A percentile compares a stretch with the other conserved stretches of the same genome.
phyloP scores from a whole-genome alignment of 2,329 filamentous ascomycete species.

The Mycosphaerella arachidis region DNA sequence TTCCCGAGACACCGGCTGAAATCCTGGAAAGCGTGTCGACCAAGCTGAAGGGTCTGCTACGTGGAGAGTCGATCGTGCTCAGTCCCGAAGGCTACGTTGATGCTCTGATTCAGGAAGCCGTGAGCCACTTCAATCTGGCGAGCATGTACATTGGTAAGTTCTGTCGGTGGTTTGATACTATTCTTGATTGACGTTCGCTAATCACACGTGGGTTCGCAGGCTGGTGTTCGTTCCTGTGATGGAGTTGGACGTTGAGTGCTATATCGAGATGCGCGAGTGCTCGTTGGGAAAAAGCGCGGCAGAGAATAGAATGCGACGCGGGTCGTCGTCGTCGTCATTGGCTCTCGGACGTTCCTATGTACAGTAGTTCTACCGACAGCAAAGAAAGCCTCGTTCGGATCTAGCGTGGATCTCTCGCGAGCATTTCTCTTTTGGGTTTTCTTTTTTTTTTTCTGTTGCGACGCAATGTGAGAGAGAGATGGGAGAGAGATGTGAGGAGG shows the following conservation, averaged over 20 bases:
- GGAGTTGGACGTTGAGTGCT: not conserved
- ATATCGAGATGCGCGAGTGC: not conserved
- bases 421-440: not conserved
- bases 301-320: not conserved
- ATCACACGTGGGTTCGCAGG: slow-evolving; percentile 10
- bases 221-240: slow-evolving; percentile 24
- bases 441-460: not conserved
- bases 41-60: slow-evolving; percentile 79
- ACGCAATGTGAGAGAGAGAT: too few relatives aligned
- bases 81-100: slow-evolving; percentile 98
- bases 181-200: not conserved
- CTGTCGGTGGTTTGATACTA: not conserved
- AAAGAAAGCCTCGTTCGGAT: not conserved
- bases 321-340: not conserved
- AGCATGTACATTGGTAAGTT: slow-evolving; percentile 84
- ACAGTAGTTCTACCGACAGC: not conserved
- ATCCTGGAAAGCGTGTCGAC: slow-evolving; percentile 84
- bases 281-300: not conserved
- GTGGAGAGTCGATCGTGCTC: slow-evolving; percentile 84
- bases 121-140: slow-evolving; percentile 71
- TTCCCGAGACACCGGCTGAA: slow-evolving; percentile 66
- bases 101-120: slow-evolving; percentile 83
- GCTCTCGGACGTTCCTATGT: not conserved
- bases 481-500: too few relatives aligned
- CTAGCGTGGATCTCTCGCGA: not conserved